phyloP scores from a whole-genome alignment of 768 basidiomycete genomes.

The Lactifluus piperatus region DNA sequence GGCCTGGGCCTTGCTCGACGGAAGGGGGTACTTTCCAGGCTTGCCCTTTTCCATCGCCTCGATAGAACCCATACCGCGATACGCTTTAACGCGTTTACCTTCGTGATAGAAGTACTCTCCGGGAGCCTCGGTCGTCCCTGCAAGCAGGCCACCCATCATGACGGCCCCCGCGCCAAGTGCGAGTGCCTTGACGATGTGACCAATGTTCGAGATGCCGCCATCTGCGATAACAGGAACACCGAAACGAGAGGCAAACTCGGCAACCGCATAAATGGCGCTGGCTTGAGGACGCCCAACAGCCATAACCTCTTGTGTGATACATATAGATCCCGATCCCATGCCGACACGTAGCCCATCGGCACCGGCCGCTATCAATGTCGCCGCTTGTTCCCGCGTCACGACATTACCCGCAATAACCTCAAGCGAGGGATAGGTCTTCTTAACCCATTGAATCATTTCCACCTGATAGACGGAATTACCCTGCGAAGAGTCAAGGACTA shows the following conservation, averaged over 20 bases:
- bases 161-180: constrained; percentile 91
- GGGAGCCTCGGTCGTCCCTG: constrained; percentile 94
- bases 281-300: constrained; percentile 98
- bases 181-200: constrained; percentile 95
- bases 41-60: constrained; percentile 87
- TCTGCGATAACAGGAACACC: constrained; percentile 97
- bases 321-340: constrained; percentile 98
- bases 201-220: constrained; percentile 91
- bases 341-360: constrained; percentile 94
- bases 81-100: constrained; percentile 97
- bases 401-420: constrained; percentile 98
- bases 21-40: constrained; percentile 41
- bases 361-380: constrained; percentile 85
- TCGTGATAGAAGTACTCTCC: constrained; percentile 99
- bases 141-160: constrained; percentile 97
- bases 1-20: constrained; percentile 28
- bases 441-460: constrained; percentile 94
- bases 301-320: constrained; percentile 99
- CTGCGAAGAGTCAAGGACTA: constrained; percentile 91
- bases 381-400: constrained; percentile 96
- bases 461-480: constrained; percentile 92
- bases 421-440: constrained; percentile 70
- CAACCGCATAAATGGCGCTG: constrained; percentile 93
- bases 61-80: constrained; percentile 86
- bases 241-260: constrained; percentile 88